Evolutionary conservation across 352 stramenopile genomes (phyloP).

Genomic region (Phytophthora crassamura): DNA sequence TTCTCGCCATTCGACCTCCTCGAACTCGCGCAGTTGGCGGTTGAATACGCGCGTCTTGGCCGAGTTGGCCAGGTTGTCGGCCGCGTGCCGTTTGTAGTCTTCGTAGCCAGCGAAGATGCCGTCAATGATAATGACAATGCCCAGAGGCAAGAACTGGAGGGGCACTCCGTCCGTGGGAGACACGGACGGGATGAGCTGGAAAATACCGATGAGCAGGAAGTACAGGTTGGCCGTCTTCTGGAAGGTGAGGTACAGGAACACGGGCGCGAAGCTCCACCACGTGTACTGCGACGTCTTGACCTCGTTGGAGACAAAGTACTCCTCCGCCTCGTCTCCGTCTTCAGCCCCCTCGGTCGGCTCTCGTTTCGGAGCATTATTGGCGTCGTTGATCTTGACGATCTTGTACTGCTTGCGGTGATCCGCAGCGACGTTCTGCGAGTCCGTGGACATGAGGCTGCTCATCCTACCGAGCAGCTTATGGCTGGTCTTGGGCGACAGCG

Average conservation of each 20-base stretch:
- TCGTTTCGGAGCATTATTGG: slow-evolving; percentile 36
- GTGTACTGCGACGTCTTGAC: slow-evolving; percentile 90
- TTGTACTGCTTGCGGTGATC: slow-evolving; percentile 60
- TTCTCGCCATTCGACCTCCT: slow-evolving; percentile 85
- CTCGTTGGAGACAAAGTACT: slow-evolving; percentile 76
- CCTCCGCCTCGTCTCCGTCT: slow-evolving; percentile 31
- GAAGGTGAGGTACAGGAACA: slow-evolving; percentile 90
- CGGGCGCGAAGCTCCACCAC: slow-evolving; percentile 89
- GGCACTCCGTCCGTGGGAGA: slow-evolving; percentile 83
- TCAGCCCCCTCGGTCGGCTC: slow-evolving; percentile 18
- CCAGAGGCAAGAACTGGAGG: slow-evolving; percentile 83
- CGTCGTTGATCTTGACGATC: slow-evolving; percentile 78
- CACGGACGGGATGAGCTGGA: slow-evolving; percentile 87
- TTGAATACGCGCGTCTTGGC: slow-evolving; percentile 75
- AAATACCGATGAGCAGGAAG: slow-evolving; percentile 89
- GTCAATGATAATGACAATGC: slow-evolving; percentile 86
- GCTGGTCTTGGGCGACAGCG: slow-evolving; percentile 43
- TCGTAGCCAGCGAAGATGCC: slow-evolving; percentile 84
- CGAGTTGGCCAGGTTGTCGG: slow-evolving; percentile 79
- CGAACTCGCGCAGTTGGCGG: slow-evolving; percentile 81
- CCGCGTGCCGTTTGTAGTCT: slow-evolving; percentile 85
- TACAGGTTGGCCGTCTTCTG: slow-evolving; percentile 91
- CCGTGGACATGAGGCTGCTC: slow-evolving; percentile 68
- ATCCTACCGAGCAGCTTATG: slow-evolving; percentile 42
- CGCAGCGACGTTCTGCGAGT: slow-evolving; percentile 41